phyloP scores from a whole-genome alignment of 2,329 filamentous ascomycete genomes.

The Exophiala spinifera region DNA sequence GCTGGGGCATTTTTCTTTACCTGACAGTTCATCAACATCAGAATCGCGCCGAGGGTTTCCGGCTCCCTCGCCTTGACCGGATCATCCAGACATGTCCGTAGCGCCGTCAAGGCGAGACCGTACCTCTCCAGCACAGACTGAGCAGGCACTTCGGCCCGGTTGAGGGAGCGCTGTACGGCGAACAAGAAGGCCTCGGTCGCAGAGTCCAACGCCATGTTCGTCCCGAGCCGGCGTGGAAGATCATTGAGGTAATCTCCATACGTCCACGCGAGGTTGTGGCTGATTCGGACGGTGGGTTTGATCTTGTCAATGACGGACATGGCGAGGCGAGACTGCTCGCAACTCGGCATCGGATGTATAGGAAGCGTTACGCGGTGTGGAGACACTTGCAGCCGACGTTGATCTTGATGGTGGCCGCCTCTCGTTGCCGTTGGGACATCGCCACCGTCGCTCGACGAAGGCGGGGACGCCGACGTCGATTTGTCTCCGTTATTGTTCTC shows the following conservation, averaged over 20 bases:
- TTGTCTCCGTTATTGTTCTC: constrained; percentile 15
- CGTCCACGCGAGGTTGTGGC: constrained; percentile 47
- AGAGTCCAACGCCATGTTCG: constrained; percentile 45
- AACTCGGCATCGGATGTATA: background rate
- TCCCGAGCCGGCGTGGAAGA: constrained; percentile 47
- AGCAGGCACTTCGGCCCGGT: constrained; percentile 12
- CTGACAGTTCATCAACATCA: constrained; percentile 34
- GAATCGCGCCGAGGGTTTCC: constrained; percentile 33
- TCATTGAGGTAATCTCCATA: constrained; percentile 48
- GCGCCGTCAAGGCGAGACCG: constrained; percentile 26
- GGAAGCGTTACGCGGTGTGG: background rate
- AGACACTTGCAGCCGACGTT: background rate
- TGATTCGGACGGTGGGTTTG: constrained; percentile 40
- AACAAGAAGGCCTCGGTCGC: constrained; percentile 32
- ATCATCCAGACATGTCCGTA: constrained; percentile 31
- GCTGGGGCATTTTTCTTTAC: constrained; percentile 6
- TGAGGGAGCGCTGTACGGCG: constrained; percentile 28
- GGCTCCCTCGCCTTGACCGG: constrained; percentile 26
- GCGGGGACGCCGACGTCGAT: background rate
- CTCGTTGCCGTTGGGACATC: background rate
- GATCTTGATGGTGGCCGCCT: background rate
- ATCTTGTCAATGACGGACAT: constrained; percentile 34
- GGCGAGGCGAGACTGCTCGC: background rate
- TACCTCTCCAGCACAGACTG: constrained; percentile 32
- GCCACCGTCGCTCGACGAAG: background rate